Conservation (phyloP, 2,329 filamentous ascomycete species). For the Epichloe brachyelytri region DNA sequence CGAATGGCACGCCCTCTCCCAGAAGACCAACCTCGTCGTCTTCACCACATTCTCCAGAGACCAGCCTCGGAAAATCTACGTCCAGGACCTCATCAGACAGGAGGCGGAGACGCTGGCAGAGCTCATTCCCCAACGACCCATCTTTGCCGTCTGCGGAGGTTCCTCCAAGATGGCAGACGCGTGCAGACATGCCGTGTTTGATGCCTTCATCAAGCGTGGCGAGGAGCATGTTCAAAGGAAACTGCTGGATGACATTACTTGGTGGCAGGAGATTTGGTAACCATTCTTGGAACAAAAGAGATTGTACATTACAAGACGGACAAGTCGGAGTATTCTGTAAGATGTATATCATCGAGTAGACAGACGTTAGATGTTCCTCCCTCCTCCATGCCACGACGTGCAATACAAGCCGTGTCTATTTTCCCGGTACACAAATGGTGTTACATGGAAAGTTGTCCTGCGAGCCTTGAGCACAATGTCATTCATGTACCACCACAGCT, state of each 20-base stretch:
- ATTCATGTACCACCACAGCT: neutral
- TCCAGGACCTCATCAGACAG: constrained; percentile 39
- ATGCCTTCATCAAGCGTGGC: constrained; percentile 29
- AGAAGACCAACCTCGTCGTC: constrained; percentile 16
- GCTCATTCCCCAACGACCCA: constrained; percentile 26
- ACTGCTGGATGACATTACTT: constrained; percentile 23
- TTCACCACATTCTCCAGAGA: constrained; percentile 38
- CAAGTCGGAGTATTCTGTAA: too few relatives aligned
- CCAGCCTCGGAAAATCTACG: constrained; percentile 36
- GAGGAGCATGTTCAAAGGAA: constrained; percentile 27
- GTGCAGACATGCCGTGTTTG: constrained; percentile 38
- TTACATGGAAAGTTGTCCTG: too few relatives aligned
- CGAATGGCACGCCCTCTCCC: constrained; percentile 48
- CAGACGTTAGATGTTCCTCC: too few relatives aligned
- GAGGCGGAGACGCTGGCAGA: constrained; percentile 22
- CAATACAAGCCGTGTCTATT: too few relatives aligned
- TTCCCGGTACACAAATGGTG: too few relatives aligned
- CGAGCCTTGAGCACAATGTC: neutral
- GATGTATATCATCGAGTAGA: too few relatives aligned
- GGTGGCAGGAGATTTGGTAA: constrained; percentile 50
- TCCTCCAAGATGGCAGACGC: constrained; percentile 45
- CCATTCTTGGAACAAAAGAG: too few relatives aligned
- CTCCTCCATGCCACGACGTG: too few relatives aligned
- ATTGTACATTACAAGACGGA: too few relatives aligned
- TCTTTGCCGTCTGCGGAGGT: constrained; percentile 43